Evolutionary conservation across 1,284 basidiomycete genomes (phyloP).

Genomic region (Pyrrhoderma lamaoense): DNA sequence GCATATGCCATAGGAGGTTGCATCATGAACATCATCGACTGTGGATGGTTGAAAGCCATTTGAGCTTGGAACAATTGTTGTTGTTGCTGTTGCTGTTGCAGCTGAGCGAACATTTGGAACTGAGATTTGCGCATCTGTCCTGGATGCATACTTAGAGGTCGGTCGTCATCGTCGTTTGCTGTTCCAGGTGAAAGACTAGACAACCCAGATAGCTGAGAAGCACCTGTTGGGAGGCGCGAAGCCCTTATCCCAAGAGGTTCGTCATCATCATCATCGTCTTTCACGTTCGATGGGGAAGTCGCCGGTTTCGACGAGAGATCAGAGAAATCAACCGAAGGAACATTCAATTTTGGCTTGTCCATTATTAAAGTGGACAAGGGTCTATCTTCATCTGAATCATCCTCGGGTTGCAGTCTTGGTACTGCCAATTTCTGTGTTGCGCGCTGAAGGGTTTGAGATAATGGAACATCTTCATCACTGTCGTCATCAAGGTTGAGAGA

Average conservation of each 20-base stretch:
- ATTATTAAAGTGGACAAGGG: conserved; percentile 54
- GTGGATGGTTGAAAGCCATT: conserved; percentile 54
- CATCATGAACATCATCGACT: conserved; percentile 62
- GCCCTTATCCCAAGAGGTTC: conserved; percentile 59
- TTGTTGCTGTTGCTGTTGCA: conserved; percentile 57
- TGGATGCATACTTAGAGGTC: conserved; percentile 62
- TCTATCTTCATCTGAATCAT: conserved; percentile 66
- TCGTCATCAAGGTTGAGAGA: conserved; percentile 33
- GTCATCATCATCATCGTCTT: conserved; percentile 60
- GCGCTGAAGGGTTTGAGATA: conserved; percentile 54
- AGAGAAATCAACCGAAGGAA: conserved; percentile 39
- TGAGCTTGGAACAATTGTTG: conserved; percentile 72
- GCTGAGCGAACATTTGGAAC: conserved; percentile 53
- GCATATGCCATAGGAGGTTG: conserved; percentile 32
- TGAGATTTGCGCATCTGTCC: conserved; percentile 72
- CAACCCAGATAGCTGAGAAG: conserved; percentile 21
- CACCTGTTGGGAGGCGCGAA: conserved; percentile 31
- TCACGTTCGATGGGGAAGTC: conserved; percentile 17
- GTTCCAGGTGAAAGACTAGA: conserved; percentile 20
- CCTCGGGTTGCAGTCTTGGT: conserved; percentile 22
- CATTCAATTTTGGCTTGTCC: conserved; percentile 41
- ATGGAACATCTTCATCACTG: conserved; percentile 70
- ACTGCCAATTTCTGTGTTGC: conserved; percentile 29
- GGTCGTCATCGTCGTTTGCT: conserved; percentile 37
- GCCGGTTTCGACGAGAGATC: conserved; percentile 34